These are phyloP conservation scores for Aegilops sharonensis DNA, from an alignment of 176 grass and related monocot species.

Conservation along the genomic window DNA sequence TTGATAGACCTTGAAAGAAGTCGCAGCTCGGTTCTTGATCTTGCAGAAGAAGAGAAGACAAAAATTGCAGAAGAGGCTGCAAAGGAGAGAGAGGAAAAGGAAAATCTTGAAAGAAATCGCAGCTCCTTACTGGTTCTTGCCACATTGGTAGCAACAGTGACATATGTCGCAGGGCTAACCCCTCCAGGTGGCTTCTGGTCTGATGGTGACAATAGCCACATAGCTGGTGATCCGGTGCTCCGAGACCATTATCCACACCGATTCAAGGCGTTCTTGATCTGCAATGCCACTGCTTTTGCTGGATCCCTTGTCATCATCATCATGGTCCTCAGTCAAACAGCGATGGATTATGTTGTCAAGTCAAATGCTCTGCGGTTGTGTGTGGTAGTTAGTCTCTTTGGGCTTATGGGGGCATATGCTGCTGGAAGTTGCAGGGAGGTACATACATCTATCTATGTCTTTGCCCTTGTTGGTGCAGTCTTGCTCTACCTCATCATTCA, in stretches of 20 bases:
- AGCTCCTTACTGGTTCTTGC: conserved; percentile 45
- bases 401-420: conserved; percentile 47
- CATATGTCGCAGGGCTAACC: conserved; percentile 36
- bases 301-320: conserved; percentile 45
- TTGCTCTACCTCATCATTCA: conserved; percentile 34
- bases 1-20: too few relatives aligned
- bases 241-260: conserved; percentile 27
- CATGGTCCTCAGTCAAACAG: conserved; percentile 47
- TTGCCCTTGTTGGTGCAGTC: conserved; percentile 34
- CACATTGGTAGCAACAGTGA: conserved; percentile 32
- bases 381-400: conserved; percentile 34
- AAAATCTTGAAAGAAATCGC: conserved; percentile 21
- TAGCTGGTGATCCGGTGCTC: conserved; percentile 34
- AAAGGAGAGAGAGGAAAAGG: neutral
- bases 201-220: neutral
- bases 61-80: neutral
- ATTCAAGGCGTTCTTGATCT: conserved; percentile 30
- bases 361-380: conserved; percentile 44
- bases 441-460: conserved; percentile 38
- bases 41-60: neutral
- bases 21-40: conserved; percentile 26
- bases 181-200: conserved; percentile 53
- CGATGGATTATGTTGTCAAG: conserved; percentile 34
- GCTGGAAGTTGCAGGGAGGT: conserved; percentile 51
- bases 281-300: conserved; percentile 49